Evolutionary conservation across 2,329 filamentous ascomycete genomes (phyloP), one percentile per base, ranked within the genome.

Genomic region (Neoarthrinium moseri): DNA sequence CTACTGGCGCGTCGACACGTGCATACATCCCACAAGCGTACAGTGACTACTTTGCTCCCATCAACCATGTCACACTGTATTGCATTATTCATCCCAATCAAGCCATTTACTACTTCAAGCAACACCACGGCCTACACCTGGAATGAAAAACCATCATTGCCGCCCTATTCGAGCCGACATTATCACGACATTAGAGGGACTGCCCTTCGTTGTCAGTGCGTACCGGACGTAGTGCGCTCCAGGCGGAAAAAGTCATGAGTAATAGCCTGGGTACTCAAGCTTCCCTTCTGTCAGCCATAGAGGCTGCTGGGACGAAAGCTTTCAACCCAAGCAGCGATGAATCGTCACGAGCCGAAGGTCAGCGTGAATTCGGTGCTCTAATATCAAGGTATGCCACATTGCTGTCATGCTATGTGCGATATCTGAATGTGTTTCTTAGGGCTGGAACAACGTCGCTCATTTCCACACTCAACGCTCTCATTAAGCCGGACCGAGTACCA

Each of bases 401-500:
- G 22, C 18, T 30, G 21, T n/a, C 11, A 11, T 21, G n/a, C 18
- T 17, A 22, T 22, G 12, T 23, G 47, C 22, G 48, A 34, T 46
- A 43, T 61, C 60, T 62, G 46, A 65, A 57, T 45, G 34, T 48
- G n/a, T 20, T 52, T 42, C 49, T 48, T 50, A 71, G 72, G 13
- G 74, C 75, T 24, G 78, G 78, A 56, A 73, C 69, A 3, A 51
- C 64, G 5, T 51, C 69, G 22, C 71, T 89, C 7, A 66, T 89
- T 18, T 80, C 78, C 7, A 72, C 80, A 4, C 64, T 89, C 34
- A 87, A 83, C 49, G 70, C 77, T 15, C 69, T 87, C 17, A 77
- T 87, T 26, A 81, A 86, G 49, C 83, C 84, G 10, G 74, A 75
- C 46, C 63, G 73, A 20, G 72, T 78, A 13, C 81, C 82, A 10